phyloP scores from a whole-genome alignment of 1,284 basidiomycete species.

The Phylloboletellus chloephorus region DNA sequence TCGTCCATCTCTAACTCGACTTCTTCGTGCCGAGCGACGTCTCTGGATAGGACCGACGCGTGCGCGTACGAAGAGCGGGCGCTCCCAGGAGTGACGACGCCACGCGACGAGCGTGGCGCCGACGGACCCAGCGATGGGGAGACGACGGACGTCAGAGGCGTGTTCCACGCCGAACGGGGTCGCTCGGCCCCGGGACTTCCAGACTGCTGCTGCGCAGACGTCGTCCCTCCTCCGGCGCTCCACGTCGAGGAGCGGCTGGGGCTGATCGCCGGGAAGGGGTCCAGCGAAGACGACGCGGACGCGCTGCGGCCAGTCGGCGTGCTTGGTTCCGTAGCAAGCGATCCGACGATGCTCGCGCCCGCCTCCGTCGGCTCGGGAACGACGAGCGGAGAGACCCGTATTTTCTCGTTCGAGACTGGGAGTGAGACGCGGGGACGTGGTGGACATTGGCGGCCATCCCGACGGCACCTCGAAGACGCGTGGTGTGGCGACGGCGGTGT shows the following conservation, averaged over 20 bases:
- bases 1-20: conserved; percentile 40
- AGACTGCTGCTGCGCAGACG: conserved; percentile 2
- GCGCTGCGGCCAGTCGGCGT: conserved; percentile 8
- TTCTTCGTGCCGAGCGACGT: conserved; percentile 10
- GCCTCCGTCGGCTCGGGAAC: conserved; percentile 41
- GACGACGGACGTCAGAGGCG: conserved; percentile 16
- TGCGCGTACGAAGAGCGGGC: conserved; percentile 4
- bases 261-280: conserved; percentile 30
- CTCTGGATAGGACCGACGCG: conserved; percentile 14
- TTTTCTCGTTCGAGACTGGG: conserved; percentile 37
- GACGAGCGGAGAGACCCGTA: conserved; percentile 35
- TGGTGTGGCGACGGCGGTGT: conserved; percentile 4
- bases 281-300: conserved; percentile 24
- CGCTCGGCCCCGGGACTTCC: conserved; percentile 9
- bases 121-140: conserved; percentile 13
- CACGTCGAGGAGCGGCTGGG: conserved; percentile 27
- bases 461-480: conserved; percentile 8
- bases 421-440: conserved; percentile 24
- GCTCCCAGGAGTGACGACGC: conserved; percentile 8
- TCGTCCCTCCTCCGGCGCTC: conserved; percentile 11
- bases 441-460: conserved; percentile 15
- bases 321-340: conserved; percentile 6
- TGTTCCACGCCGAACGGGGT: conserved; percentile 28
- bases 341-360: conserved; percentile 26
- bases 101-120: conserved; percentile 18